Conservation (phyloP, 805 yeast genomes). For the Lipomyces yamanashiensis region DNA sequence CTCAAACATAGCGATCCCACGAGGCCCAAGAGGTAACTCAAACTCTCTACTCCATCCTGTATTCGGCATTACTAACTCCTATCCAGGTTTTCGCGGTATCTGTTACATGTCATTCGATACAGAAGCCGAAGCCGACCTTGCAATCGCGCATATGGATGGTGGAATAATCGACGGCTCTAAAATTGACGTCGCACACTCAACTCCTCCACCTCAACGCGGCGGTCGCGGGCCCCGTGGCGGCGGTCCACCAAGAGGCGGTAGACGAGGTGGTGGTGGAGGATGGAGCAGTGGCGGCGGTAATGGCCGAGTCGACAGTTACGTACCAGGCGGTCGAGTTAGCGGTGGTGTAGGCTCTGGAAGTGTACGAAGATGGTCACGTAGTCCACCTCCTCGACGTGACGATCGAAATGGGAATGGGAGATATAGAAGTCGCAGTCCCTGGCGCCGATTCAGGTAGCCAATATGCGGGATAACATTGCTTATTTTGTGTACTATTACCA, state of each 20-base stretch:
- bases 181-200: conserved; percentile 21
- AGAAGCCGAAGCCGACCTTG: conserved; percentile 28
- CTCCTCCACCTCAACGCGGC: conserved; percentile 12
- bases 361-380: conserved; percentile 21
- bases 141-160: conserved; percentile 35
- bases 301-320: conserved; percentile 20
- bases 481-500: too few relatives aligned
- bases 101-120: conserved; percentile 27
- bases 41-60: not conserved
- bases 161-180: conserved; percentile 33
- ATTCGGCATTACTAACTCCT: not conserved
- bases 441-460: conserved; percentile 6
- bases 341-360: not conserved
- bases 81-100: conserved; percentile 10
- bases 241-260: conserved; percentile 7
- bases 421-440: conserved; percentile 6
- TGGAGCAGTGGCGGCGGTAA: conserved; percentile 15
- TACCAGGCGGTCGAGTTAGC: conserved; percentile 10
- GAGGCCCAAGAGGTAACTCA: conserved; percentile 3
- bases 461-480: too few relatives aligned
- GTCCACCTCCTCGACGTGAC: conserved; percentile 19
- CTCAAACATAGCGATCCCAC: conserved; percentile 18
- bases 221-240: conserved; percentile 1
- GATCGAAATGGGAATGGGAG: conserved; percentile 9
- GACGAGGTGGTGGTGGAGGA: conserved; percentile 15